phyloP scores from a whole-genome alignment of 352 stramenopile species.

The Elongisporangium anandrum region DNA sequence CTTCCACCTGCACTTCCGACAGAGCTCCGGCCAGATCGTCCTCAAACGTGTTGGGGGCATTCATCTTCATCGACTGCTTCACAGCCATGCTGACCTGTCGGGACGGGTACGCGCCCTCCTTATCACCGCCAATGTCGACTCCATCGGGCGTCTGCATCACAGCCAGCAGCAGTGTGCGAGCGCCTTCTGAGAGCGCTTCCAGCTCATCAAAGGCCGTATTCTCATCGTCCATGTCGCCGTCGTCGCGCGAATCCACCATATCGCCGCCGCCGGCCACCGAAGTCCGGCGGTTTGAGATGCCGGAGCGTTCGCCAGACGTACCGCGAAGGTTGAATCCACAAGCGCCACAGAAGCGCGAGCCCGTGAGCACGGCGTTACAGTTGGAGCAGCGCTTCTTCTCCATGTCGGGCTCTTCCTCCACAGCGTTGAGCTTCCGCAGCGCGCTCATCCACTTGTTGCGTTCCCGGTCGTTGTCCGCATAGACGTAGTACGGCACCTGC shows the following conservation, averaged over 20 bases:
- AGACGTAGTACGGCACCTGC: constrained; percentile 89
- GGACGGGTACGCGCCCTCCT: constrained; percentile 38
- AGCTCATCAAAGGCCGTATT: constrained; percentile 83
- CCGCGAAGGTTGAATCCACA: constrained; percentile 85
- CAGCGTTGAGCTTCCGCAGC: constrained; percentile 67
- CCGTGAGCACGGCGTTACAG: constrained; percentile 80
- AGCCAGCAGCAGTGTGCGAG: constrained; percentile 75
- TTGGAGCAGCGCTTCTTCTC: constrained; percentile 85
- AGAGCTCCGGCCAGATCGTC: constrained; percentile 26
- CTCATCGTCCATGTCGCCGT: constrained; percentile 70
- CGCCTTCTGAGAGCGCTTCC: constrained; percentile 81
- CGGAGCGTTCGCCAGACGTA: constrained; percentile 50
- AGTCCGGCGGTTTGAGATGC: constrained; percentile 16
- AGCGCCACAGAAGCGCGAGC: constrained; percentile 82
- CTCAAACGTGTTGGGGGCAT: constrained; percentile 27
- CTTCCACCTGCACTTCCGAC: constrained; percentile 16
- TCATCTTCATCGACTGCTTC: constrained; percentile 13
- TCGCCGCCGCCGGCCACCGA: constrained; percentile 17
- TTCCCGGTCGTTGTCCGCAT: constrained; percentile 85
- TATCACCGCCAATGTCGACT: constrained; percentile 68
- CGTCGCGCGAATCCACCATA: constrained; percentile 48
- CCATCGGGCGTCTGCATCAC: constrained; percentile 87
- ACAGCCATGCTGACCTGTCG: constrained; percentile 20
- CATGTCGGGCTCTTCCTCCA: constrained; percentile 62
- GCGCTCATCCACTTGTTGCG: constrained; percentile 87